Base-by-base conservation (phyloP, 331 rosid genomes). In the Acacia concinna region DNA sequence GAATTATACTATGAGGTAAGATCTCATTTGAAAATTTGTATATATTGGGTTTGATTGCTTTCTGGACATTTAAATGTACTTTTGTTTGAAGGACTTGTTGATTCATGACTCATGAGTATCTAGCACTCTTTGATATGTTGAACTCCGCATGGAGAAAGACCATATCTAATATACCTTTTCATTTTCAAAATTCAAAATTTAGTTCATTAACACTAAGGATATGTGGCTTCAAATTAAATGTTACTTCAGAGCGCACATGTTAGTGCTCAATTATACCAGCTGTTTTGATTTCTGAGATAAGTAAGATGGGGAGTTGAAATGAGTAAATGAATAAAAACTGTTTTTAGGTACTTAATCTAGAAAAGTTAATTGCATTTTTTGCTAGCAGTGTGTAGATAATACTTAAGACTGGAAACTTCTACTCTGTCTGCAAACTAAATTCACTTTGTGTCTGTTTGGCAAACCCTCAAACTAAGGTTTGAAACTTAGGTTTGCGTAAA, bases 1-100 rank as follows among this genome's bases (percentile, higher is more conserved):
- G 99, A 95, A 81, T 54, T 95, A 59, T 93, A 89, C 87, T 90
- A 91, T 62, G 98, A 95, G 93, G 99, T 92, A 84, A 82, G 79
- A 62, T 80, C 68, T 75, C 5, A 27, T 70, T 68, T 63, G 54
- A 35, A 73, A 74, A 3, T 51, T 49, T 86, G 64, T 6, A 43
- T 12, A 21, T 72, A 56, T 77, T 51, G 78, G 43, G 20, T 69
- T 69, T 77, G 74, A 49, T 64, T 74, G 23, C 32, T 78, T 76
- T 80, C 38, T 17, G 62, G 23, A 72, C 38, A 73, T 77, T 76
- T 31, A 18, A 71, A n/a, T 15, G 35, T 68, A 25, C 0, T 41
- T 80, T 62, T 79, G 43, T 40, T 76, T 35, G 28, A 43, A 80
- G 56, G 70, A 21, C 17, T 37, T 35, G 8, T 59, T 75, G 20